phyloP scores from a whole-genome alignment of 768 basidiomycete species.

The Suillus alpinus region DNA sequence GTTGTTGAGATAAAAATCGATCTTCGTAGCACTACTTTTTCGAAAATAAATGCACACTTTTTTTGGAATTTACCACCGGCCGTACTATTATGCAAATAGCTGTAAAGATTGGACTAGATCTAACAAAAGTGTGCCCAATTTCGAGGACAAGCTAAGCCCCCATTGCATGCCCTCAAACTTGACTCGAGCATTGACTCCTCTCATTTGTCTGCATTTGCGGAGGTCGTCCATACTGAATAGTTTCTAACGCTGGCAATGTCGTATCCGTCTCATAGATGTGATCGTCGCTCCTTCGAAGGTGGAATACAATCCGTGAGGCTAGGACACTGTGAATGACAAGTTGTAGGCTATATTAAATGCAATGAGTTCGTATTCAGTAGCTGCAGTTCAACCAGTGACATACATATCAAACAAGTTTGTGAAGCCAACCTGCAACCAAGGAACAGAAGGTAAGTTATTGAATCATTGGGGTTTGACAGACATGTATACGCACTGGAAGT shows the following conservation, averaged over 20 bases:
- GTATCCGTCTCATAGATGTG: background rate
- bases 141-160: background rate
- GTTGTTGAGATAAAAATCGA: too few species aligned
- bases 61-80: too few species aligned
- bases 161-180: background rate
- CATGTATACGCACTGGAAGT: constrained; percentile 10
- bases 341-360: constrained; percentile 6
- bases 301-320: constrained; percentile 27
- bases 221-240: background rate
- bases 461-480: background rate
- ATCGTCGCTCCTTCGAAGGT: constrained; percentile 19
- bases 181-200: background rate
- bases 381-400: background rate
- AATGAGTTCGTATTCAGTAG: background rate
- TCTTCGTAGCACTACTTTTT: too few species aligned
- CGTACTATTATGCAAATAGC: too few species aligned
- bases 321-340: constrained; percentile 26
- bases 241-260: too few species aligned
- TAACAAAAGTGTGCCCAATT: background rate
- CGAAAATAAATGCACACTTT: too few species aligned
- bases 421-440: background rate
- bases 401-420: background rate
- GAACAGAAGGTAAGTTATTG: background rate
- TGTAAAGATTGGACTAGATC: too few species aligned
- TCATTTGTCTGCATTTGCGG: background rate